phyloP scores from a whole-genome alignment of 2,329 filamentous ascomycete genomes.

The Talaromyces atroroseus region DNA sequence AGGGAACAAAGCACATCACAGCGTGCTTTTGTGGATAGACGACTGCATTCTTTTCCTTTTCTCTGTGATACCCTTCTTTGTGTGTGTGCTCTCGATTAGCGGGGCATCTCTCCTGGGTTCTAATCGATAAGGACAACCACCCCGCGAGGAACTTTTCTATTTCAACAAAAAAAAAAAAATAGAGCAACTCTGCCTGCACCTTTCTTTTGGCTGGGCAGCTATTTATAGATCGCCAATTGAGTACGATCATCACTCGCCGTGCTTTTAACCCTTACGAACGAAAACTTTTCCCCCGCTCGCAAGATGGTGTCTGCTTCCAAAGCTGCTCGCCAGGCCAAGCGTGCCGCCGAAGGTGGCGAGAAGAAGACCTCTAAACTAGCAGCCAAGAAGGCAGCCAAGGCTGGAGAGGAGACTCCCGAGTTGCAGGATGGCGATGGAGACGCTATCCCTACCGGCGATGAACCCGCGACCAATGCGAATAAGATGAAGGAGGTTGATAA shows the following conservation, averaged over 20 bases:
- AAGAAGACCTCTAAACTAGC: slow-evolving; percentile 69
- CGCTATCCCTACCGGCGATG: slow-evolving; percentile 50
- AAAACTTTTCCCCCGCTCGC: slow-evolving; percentile 17
- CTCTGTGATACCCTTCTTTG: slow-evolving; percentile 11
- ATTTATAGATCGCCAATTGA: neutral
- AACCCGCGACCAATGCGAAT: slow-evolving; percentile 63
- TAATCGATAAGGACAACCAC: slow-evolving; percentile 38
- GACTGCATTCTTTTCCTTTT: neutral
- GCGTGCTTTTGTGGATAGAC: neutral
- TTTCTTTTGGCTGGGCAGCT: neutral
- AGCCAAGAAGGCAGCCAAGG: slow-evolving; percentile 57
- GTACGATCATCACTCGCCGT: neutral
- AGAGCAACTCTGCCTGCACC: slow-evolving; percentile 15
- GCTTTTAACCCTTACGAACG: neutral
- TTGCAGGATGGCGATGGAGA: slow-evolving; percentile 60
- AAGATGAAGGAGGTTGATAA: slow-evolving; percentile 80
- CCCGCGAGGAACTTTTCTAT: slow-evolving; percentile 20
- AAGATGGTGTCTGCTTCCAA: slow-evolving; percentile 64
- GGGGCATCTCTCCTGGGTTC: slow-evolving; percentile 14
- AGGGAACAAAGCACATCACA: neutral
- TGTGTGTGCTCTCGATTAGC: slow-evolving; percentile 12
- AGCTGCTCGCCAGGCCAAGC: slow-evolving; percentile 62
- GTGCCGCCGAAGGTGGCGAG: slow-evolving; percentile 62
- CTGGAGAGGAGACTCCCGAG: slow-evolving; percentile 44
- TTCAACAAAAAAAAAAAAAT: slow-evolving; percentile 19